Evolutionary conservation across 805 yeast species (phyloP).

Genomic region (Candida adriatica): DNA sequence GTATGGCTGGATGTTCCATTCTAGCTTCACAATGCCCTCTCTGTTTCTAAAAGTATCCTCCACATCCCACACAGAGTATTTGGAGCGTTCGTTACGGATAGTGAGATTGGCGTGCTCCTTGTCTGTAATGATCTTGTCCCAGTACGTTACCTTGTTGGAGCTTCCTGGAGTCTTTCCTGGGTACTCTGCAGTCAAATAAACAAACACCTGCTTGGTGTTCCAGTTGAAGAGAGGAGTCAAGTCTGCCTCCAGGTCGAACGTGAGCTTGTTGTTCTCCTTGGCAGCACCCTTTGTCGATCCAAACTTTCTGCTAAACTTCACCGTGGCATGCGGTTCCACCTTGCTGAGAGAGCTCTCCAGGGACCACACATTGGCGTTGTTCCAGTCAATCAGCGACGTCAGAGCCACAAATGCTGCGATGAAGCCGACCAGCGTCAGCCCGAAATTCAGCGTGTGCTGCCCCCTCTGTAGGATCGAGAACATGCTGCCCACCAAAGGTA

Average conservation of each 20-base stretch:
- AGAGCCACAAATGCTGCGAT: conserved; percentile 41
- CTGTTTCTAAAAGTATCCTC: conserved; percentile 50
- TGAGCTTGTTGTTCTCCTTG: conserved; percentile 68
- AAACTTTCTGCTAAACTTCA: conserved; percentile 51
- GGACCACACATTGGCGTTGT: conserved; percentile 36
- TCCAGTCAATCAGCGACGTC: conserved; percentile 44
- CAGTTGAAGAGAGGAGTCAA: conserved; percentile 80
- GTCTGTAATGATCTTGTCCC: conserved; percentile 77
- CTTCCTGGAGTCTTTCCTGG: conserved; percentile 31
- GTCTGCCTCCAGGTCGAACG: conserved; percentile 71
- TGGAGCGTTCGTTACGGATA: conserved; percentile 49
- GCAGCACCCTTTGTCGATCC: conserved; percentile 64
- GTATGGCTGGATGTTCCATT: conserved; percentile 91
- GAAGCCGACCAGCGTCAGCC: conserved; percentile 43
- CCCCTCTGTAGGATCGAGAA: conserved; percentile 36
- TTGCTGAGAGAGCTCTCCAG: conserved; percentile 32
- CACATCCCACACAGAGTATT: conserved; percentile 86
- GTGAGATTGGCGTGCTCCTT: conserved; percentile 52
- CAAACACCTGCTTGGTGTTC: conserved; percentile 96
- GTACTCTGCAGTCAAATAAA: conserved; percentile 83
- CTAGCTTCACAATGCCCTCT: conserved; percentile 61
- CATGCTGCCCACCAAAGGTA: conserved; percentile 28
- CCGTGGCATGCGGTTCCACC: conserved; percentile 32
- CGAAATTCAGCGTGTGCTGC: conserved; percentile 47
- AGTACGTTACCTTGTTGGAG: conserved; percentile 69